Percentiles rank a stretch among this genome's conserved stretches.
These are phyloP conservation scores for Salix dunnii DNA, from an alignment of 345 rosid species.

Conservation along the genomic window DNA sequence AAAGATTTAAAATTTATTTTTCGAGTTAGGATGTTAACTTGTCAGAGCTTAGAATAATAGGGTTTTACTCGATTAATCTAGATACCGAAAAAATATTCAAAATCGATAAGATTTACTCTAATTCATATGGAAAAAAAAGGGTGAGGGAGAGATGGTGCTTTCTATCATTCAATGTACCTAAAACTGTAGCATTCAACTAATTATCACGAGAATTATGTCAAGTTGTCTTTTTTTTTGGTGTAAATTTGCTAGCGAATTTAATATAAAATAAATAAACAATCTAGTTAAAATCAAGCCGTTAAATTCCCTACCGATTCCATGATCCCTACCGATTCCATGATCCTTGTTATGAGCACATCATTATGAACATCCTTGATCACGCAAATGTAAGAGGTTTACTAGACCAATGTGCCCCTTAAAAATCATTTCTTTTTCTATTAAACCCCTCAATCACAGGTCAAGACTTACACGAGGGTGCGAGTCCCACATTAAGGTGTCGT, in stretches of 20 bases:
- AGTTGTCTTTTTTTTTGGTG: no score
- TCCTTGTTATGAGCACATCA: no score
- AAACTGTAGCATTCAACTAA: not conserved
- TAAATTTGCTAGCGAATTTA: not conserved
- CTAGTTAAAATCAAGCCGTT: not conserved
- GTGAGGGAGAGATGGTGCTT: not conserved
- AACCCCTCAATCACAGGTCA: not conserved
- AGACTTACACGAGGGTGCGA: not conserved
- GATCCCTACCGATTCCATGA: not conserved
- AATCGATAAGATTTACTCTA: no score
- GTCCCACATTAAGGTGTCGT: not conserved
- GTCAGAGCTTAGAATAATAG: no score
- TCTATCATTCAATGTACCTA: not conserved
- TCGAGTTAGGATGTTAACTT: no score
- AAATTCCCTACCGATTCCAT: not conserved
- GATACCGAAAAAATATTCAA: no score
- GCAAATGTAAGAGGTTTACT: not conserved
- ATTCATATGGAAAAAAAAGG: no score
- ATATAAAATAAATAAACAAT: not conserved
- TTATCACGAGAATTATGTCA: not conserved
- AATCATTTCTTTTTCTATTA: not conserved
- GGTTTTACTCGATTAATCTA: no score
- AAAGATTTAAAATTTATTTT: no score
- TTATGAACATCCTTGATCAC: not conserved
- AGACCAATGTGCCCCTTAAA: not conserved